Evolutionary conservation across 371 early-diverging fungal genomes (phyloP).

Genomic region (Chytridiales sp.): DNA sequence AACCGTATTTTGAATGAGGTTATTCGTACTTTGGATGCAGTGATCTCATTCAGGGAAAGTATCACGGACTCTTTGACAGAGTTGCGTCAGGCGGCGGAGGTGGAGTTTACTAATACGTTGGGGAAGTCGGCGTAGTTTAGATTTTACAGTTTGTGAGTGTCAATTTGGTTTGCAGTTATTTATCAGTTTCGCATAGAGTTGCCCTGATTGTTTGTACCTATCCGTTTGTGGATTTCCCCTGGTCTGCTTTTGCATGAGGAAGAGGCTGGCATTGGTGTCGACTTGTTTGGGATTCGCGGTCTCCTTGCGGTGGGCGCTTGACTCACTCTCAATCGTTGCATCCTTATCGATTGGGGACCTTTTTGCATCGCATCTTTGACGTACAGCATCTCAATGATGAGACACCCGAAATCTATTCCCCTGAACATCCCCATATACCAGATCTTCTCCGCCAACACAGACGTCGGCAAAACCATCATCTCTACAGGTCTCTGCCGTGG

Average conservation of each 20-base stretch:
- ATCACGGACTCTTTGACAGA: slow-evolving; percentile 35
- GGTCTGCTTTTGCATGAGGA: no score
- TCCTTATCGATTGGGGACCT: no score
- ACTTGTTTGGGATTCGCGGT: no score
- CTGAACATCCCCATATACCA: slow-evolving; percentile 22
- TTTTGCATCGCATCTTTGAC: no score
- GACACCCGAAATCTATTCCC: slow-evolving; percentile 7
- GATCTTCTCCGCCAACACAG: slow-evolving; percentile 78
- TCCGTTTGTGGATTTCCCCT: no score
- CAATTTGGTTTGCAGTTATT: no score
- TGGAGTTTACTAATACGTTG: slow-evolving; percentile 11
- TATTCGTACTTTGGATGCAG: slow-evolving; percentile 33
- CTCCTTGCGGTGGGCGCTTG: no score
- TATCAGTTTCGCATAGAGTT: no score
- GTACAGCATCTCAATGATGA: slow-evolving; percentile 18
- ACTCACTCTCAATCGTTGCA: no score
- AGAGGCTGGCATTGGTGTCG: no score
- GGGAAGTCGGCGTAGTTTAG: not conserved
- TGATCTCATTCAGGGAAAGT: slow-evolving; percentile 40
- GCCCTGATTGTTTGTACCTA: no score
- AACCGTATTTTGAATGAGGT: slow-evolving; percentile 32
- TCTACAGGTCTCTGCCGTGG: slow-evolving; percentile 59
- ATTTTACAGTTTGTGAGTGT: no score
- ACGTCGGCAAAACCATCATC: slow-evolving; percentile 81
- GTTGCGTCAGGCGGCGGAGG: slow-evolving; percentile 24